Base-by-base conservation (phyloP, 306 rosid genomes). In the Citrullus colocynthis region DNA sequence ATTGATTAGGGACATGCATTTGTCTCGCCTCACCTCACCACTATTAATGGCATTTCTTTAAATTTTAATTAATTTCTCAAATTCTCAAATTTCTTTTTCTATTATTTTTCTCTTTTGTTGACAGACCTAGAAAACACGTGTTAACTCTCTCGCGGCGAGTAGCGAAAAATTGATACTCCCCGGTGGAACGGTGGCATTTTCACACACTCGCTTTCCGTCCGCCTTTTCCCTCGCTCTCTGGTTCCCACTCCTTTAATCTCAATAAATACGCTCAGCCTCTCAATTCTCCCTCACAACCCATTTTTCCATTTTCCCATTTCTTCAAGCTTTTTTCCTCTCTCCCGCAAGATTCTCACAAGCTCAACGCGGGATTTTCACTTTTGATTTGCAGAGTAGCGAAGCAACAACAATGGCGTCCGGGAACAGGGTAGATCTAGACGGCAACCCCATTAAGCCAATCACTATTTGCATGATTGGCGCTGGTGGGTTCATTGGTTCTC, bases 381-480 rank as follows among this genome's bases (percentile, higher is more conserved):
- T 3, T 15, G 63, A 75, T 30, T 8, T 11, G 32, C 45, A 42
- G 48, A 30, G 39, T 32, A 52, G 9, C 7, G 15, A 45, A 48
- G 36, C 2, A 21, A 24, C 58, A 77, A 55, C 75, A 85, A 86
- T 91, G 94, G 93, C 92, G 82, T 85, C 93, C 41, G 2, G 83
- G 8, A 42, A 87, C 61, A 82, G 96, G 21, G 83, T 88, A 70
- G 98, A 93, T 93, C 96, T 93, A 41, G 93, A 89, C 49, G 96
- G 96, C 9, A 91, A 84, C 18, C 88, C 89, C 54, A 91, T 93
- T 2, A 89, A 87, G 86, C 86, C 97, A 66, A 82, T 93, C 30
- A 89, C 98, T 14, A 91, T 93, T 30, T 93, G 98, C 88, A 93
- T 93, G 97, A 93, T 93, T 21, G 98, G 98, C 0, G 98, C 98